These are phyloP conservation scores for Lactifluus rugatus DNA, from an alignment of 768 basidiomycete genomes.

Conservation along the genomic window DNA sequence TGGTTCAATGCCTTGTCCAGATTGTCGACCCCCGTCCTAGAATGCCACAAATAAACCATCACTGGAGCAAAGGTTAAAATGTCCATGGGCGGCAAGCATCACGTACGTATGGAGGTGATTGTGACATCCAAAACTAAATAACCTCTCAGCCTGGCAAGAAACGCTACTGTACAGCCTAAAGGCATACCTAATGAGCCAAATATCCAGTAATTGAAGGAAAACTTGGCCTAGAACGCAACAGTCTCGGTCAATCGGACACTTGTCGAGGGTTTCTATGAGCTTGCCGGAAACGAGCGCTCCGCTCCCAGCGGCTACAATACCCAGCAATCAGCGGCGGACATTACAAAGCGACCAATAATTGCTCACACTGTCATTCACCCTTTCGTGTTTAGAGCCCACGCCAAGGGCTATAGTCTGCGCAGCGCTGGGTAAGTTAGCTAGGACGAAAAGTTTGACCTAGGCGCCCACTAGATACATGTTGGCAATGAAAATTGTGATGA, in stretches of 20 bases:
- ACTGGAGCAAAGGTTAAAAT: slow-evolving; percentile 25
- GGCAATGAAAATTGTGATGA: slow-evolving; percentile 29
- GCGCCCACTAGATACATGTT: slow-evolving; percentile 33
- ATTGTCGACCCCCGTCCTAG: slow-evolving; percentile 26
- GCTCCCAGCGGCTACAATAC: slow-evolving; percentile 14
- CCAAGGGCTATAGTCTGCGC: slow-evolving; percentile 12
- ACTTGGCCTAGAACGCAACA: slow-evolving; percentile 26
- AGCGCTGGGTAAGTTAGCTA: neutral
- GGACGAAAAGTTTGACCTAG: neutral
- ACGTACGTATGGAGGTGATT: slow-evolving; percentile 33
- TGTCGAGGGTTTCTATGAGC: neutral
- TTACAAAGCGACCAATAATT: neutral
- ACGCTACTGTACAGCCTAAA: neutral
- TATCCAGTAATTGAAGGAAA: slow-evolving; percentile 39
- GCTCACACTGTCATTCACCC: slow-evolving; percentile 16
- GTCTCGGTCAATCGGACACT: neutral
- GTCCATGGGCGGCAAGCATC: neutral
- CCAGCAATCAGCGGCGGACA: neutral
- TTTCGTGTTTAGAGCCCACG: slow-evolving; percentile 2
- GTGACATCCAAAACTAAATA: slow-evolving; percentile 32
- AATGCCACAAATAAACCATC: slow-evolving; percentile 33
- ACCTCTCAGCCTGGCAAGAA: neutral
- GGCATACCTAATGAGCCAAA: slow-evolving; percentile 33
- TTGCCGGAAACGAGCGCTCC: slow-evolving; percentile 14
- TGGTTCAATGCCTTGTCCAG: slow-evolving; percentile 32